Evolutionary conservation across 176 grass and related monocot species (phyloP).

Genomic region (Cenchrus purpureus): DNA sequence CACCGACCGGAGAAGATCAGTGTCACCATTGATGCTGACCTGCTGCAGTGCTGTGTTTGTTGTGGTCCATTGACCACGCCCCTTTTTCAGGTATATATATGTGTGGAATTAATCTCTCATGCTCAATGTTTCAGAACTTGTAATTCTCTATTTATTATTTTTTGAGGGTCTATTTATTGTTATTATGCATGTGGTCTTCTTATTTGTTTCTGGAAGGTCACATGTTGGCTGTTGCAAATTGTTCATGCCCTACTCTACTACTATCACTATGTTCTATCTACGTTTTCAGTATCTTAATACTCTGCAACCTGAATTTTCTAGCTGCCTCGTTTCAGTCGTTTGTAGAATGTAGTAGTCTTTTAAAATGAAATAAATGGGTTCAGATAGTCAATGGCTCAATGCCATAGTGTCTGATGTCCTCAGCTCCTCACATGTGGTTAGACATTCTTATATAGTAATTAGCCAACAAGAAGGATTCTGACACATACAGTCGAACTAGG

Average conservation of each 20-base stretch:
- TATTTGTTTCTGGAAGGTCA: neutral
- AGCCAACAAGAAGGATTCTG: neutral
- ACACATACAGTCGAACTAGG: neutral
- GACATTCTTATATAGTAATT: neutral
- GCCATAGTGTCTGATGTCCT: neutral
- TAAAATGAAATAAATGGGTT: neutral
- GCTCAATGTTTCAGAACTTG: neutral
- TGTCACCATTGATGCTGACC: neutral
- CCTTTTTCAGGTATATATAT: slow-evolving; percentile 3
- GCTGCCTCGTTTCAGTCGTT: too few relatives aligned
- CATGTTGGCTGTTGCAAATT: neutral
- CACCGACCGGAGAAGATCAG: neutral
- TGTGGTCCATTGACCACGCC: neutral
- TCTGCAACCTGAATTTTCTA: neutral
- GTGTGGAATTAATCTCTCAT: neutral
- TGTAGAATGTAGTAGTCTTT: neutral
- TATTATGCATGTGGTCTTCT: neutral
- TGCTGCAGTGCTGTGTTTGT: neutral
- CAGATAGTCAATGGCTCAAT: neutral
- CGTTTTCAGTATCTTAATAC: neutral
- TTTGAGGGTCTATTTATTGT: neutral
- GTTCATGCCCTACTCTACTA: neutral
- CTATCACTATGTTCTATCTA: neutral
- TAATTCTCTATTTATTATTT: neutral
- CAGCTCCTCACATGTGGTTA: neutral